A percentile compares a stretch with the other conserved stretches of the same genome.
phyloP scores from a whole-genome alignment of 2,329 filamentous ascomycete species.

The Claviceps cyperi region DNA sequence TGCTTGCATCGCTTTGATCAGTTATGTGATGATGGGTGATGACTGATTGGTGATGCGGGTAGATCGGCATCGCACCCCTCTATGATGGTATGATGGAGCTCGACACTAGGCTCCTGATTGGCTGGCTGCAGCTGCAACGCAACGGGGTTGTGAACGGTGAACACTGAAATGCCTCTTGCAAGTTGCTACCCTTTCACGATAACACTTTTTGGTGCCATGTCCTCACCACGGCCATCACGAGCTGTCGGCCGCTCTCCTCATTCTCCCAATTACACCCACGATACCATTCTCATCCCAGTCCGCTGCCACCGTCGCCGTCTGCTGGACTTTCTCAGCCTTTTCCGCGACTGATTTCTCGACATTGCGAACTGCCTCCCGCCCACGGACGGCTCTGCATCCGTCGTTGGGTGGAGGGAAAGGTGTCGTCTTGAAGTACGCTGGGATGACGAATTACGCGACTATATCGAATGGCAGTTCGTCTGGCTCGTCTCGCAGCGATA shows the following conservation, averaged over 20 bases:
- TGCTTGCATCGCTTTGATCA: too few relatives aligned
- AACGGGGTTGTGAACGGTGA: too few relatives aligned
- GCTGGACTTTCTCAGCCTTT: not conserved
- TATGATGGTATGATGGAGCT: too few relatives aligned
- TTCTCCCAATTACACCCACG: not conserved
- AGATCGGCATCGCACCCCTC: too few relatives aligned
- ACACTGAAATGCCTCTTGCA: too few relatives aligned
- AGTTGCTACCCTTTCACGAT: too few relatives aligned
- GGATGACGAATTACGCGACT: constrained; percentile 42
- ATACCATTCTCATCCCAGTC: not conserved
- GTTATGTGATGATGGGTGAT: too few relatives aligned
- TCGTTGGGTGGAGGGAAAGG: not conserved
- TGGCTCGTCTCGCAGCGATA: constrained; percentile 28
- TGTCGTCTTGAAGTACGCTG: constrained; percentile 5
- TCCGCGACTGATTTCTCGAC: not conserved
- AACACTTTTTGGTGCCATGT: not conserved
- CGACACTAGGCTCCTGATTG: not conserved
- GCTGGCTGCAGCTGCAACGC: not conserved
- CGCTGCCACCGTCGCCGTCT: not conserved
- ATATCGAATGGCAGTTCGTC: constrained; percentile 31
- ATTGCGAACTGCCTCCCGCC: not conserved
- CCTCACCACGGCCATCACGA: not conserved
- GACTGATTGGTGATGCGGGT: too few relatives aligned
- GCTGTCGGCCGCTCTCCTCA: not conserved
- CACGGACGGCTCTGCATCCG: not conserved